phyloP scores from a whole-genome alignment of 306 rosid species.

The Corylus americana region DNA sequence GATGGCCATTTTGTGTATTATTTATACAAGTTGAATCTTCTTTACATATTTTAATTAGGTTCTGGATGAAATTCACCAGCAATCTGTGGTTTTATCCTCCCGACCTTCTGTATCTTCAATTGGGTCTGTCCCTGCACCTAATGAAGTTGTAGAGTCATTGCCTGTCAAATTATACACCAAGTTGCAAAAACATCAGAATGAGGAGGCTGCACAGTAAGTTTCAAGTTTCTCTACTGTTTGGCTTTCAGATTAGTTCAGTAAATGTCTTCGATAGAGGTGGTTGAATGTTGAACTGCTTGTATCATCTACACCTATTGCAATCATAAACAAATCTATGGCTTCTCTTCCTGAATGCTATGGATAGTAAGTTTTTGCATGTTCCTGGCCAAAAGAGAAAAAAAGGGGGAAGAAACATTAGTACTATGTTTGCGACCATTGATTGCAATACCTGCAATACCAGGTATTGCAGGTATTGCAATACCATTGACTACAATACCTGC shows the following conservation, averaged over 20 bases:
- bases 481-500: too few species aligned
- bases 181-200: conserved; percentile 68
- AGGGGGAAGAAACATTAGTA: background rate
- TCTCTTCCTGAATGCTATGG: background rate
- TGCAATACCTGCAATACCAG: too few species aligned
- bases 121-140: conserved; percentile 97
- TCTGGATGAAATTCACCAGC: conserved; percentile 99
- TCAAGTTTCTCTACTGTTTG: conserved; percentile 8
- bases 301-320: background rate
- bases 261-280: background rate
- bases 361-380: background rate
- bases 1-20: conserved; percentile 24
- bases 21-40: conserved; percentile 58
- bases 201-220: conserved; percentile 94
- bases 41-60: conserved; percentile 82
- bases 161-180: conserved; percentile 79
- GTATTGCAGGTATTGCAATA: too few species aligned
- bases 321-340: background rate
- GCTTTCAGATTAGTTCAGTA: background rate
- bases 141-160: conserved; percentile 91
- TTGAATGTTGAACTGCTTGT: background rate
- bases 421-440: too few species aligned
- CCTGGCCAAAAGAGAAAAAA: background rate
- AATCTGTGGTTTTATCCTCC: conserved; percentile 91
- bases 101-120: conserved; percentile 93